Evolutionary conservation across 2,329 filamentous ascomycete genomes (phyloP).

Genomic region (Eurotiales sp.): DNA sequence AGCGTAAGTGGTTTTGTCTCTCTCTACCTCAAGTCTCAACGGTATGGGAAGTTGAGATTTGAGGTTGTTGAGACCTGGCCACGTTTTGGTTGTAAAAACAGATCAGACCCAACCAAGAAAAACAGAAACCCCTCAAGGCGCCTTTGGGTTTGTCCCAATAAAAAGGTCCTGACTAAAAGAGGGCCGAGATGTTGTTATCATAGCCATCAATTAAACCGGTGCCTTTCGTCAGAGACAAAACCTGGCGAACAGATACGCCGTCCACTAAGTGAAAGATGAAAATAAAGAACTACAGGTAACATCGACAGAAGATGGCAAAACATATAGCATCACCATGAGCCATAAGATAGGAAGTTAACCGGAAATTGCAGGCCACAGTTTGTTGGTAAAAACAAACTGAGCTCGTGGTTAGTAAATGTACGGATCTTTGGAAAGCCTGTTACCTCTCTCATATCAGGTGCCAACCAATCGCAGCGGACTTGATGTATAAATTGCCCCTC

Average conservation of each 20-base stretch:
- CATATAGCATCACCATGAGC: neutral
- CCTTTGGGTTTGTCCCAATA: constrained; percentile 16
- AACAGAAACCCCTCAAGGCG: constrained; percentile 54
- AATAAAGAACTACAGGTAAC: neutral
- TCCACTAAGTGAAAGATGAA: neutral
- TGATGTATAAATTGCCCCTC: neutral
- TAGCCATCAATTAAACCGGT: constrained; percentile 35
- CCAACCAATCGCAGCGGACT: neutral
- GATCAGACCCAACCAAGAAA: constrained; percentile 61
- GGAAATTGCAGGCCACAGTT: neutral
- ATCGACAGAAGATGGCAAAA: constrained; percentile 2
- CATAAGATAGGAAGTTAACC: neutral
- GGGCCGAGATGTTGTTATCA: constrained; percentile 71
- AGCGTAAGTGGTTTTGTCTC: neutral
- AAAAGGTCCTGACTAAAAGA: constrained; percentile 36
- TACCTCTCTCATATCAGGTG: constrained; percentile 21
- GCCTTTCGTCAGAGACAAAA: constrained; percentile 25
- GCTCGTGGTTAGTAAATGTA: constrained; percentile 17
- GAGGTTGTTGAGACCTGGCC: constrained; percentile 64
- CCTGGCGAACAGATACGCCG: neutral
- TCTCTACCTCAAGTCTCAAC: neutral
- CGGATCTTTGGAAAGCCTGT: constrained; percentile 25
- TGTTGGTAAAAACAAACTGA: constrained; percentile 4
- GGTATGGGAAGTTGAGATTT: constrained; percentile 36
- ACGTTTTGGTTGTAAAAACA: constrained; percentile 79